Evolutionary conservation across 2,329 filamentous ascomycete species (phyloP).

Genomic region (Ciborinia camelliae): DNA sequence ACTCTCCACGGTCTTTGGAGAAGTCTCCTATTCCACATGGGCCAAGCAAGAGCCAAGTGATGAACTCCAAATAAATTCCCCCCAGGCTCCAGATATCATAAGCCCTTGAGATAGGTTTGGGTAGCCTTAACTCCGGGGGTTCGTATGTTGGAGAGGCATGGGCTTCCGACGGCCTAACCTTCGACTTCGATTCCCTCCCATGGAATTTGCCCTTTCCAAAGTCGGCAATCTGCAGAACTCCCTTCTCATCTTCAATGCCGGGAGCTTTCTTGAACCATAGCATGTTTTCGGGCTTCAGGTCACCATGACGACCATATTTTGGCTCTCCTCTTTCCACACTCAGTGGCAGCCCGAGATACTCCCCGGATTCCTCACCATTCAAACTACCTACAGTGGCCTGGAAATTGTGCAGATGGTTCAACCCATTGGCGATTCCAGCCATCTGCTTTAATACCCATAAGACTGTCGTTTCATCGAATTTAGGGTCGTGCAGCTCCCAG

Average conservation of each 20-base stretch:
- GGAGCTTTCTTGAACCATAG: too few relatives aligned
- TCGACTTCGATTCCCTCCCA: slow-evolving; percentile 35
- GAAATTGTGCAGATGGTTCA: too few relatives aligned
- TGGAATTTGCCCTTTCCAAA: slow-evolving; percentile 36
- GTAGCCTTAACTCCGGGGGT: slow-evolving; percentile 40
- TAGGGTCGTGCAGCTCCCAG: slow-evolving; percentile 28
- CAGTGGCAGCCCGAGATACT: too few relatives aligned
- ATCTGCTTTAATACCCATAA: slow-evolving; percentile 32
- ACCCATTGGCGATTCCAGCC: too few relatives aligned
- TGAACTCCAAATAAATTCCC: slow-evolving; percentile 39
- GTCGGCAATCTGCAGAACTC: slow-evolving; percentile 25
- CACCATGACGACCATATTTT: too few relatives aligned
- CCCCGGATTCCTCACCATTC: too few relatives aligned
- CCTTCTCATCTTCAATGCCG: slow-evolving; percentile 21
- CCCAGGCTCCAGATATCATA: slow-evolving; percentile 42
- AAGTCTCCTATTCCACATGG: slow-evolving; percentile 23
- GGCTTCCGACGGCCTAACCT: slow-evolving; percentile 24
- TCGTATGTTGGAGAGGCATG: slow-evolving; percentile 38
- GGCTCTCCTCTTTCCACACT: too few relatives aligned
- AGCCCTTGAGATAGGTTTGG: slow-evolving; percentile 34
- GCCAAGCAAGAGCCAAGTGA: slow-evolving; percentile 38
- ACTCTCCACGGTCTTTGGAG: slow-evolving; percentile 17
- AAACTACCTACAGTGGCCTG: too few relatives aligned
- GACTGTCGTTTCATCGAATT: slow-evolving; percentile 21
- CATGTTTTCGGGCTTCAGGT: too few relatives aligned